Base-by-base conservation (phyloP, 768 basidiomycete species). In the Boletus speciosus region DNA sequence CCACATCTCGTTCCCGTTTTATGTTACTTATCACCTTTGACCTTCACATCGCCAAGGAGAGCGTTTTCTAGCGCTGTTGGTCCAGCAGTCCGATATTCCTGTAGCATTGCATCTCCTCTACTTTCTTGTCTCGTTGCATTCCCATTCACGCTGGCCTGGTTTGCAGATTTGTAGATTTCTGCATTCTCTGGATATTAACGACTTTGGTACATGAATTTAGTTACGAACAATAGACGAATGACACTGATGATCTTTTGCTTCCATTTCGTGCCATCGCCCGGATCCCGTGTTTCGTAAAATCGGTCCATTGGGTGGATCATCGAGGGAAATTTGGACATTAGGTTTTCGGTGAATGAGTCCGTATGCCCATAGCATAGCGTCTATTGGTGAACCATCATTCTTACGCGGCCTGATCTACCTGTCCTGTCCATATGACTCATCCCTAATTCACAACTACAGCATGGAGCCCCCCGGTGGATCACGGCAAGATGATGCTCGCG, bases 1-100 rank as follows among this genome's bases (percentile, higher is more conserved):
- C 66, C 66, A 56, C 49, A 43, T 44, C 19, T 46, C 39, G 51
- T 60, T 60, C 42, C 27, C 29, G 8, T 15, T 66, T 37, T 58
- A 37, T 67, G 67, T 64, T 57, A 71, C 71, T 71, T 72, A 71
- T 71, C 60, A 43, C 49, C 66, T 67, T 64, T 68, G 57, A 67
- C 68, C 68, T 72, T 69, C 67, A 66, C 61, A 61, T 54, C 65
- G 63, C 59, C 65, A 59, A 66, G 68, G 71, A 69, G 69, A 59
- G 62, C 68, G 52, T 62, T 66, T 60, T 66, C 61, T 40, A 56
- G 56, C 60, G 61, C 58, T 60, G 55, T 70, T 58, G 65, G 64
- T 63, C 61, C 60, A 62, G 62, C 68, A 62, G 61, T 56, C 56
- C 53, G 37, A 60, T 58, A 40, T 56, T 61, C 59, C 53, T 74